Evolutionary conservation across 2,329 filamentous ascomycete species (phyloP), one percentile per base, ranked within the genome.

Genomic region (Fusarium xylarioides): DNA sequence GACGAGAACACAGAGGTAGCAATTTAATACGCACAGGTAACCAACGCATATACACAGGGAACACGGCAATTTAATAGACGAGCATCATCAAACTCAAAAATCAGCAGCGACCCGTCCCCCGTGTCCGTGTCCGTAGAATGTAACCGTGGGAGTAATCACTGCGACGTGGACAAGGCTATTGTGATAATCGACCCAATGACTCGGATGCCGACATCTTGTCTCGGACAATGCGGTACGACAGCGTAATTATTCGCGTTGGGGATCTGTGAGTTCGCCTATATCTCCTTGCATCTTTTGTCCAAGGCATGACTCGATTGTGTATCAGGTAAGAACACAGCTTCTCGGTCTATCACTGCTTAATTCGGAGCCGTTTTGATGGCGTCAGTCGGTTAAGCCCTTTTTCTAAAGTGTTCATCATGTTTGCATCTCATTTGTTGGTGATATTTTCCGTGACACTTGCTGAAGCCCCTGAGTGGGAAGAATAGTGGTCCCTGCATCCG

Each of bases 401-500:
- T 40, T 14, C 26, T 26, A 26, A 26, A 26, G 26, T 26, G 26
- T 34, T 57, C 30, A 21, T 34, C 54, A 46, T 12, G 21, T 34
- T 26, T 30, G 12, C 5, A 32, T 57, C 38, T 66, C 18, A 32
- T 65, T 64, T 58, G 60, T 28, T 38, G 38, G 23, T 32, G 34
- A 34, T 42, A 58, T 68, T 60, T 66, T 60, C 68, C 55, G 63
- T 75, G 73, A 64, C 68, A 74, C 73, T 69, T 68, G 26, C 32
- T 62, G 37, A 46, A 61, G 66, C 71, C 73, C 61, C 68, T 63
- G 58, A 66, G 49, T 40, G 26, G 44, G 34, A 23, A 43, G 50
- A 66, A 53, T 68, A 67, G 70, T 74, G 70, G 68, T 73, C 74
- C 73, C 73, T 76, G 74, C 60, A 40, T 66, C 66, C 40, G 44